Evolutionary conservation across 805 yeast genomes (phyloP), one percentile per base, ranked within the genome.

Genomic region (Metschnikowia gelsemii): DNA sequence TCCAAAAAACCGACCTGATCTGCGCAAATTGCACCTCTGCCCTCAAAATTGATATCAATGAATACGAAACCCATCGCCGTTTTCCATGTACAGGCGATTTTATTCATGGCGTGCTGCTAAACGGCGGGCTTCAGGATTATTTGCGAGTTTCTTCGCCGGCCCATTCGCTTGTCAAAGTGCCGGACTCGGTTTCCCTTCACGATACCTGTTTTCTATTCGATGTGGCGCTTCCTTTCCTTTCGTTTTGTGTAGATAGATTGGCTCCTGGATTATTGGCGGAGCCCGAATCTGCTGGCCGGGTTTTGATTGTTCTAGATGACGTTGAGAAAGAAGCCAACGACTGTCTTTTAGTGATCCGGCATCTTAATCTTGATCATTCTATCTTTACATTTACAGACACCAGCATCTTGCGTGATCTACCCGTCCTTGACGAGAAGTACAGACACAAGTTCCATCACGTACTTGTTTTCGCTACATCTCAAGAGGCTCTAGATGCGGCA

Each of bases 41-140:
- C 12, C 23, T 32, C 23, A 28, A 32, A 4, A 33, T 33, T 19
- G 46, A 39, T 25, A 17, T 37, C 16, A 11, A 17, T 12, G 24
- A 42, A 9, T 53, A 51, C 36, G 40, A 32, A 2, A 33, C 46
- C 7, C 55, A 57, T 32, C 38, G 35, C 24, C 35, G 42, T 13
- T 42, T 42, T 38, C 57, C 58, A 3, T 68, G 74, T 40, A 18
- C 48, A 3, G 35, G 40, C 3, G 40, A 47, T 21, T 51, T 57
- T 35, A 57, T 55, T 5, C 64, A 62, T 48, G 74, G 74, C 2
- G 41, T 38, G 9, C 62, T 62, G 34, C 35, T 68, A 3, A 63
- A 68, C 35, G 74, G 74, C 7, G 73, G 73, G 3, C 48, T 69
- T 14, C 73, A 68, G 47, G 72, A 68, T 32, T 62, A 46, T 42